Evolutionary conservation across 371 early-diverging fungal species (phyloP).

Genomic region (Furculomyces boomerangus): DNA sequence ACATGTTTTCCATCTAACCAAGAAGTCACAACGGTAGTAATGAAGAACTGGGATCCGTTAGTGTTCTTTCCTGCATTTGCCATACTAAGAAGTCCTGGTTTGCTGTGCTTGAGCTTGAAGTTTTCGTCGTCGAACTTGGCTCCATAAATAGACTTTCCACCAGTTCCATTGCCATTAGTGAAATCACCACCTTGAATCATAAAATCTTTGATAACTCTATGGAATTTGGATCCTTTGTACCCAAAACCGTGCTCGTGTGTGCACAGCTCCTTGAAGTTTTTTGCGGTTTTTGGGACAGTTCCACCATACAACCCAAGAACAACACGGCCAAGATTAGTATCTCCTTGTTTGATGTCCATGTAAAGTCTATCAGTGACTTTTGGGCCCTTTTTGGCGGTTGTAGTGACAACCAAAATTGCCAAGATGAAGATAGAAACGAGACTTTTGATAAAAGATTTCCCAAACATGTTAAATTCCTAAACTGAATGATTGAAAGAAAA

Average conservation of each 20-base stretch:
- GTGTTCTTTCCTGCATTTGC: constrained; percentile 88
- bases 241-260: constrained; percentile 66
- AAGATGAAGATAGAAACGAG: background rate
- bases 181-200: constrained; percentile 82
- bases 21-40: constrained; percentile 30
- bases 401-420: background rate
- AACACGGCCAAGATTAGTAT: constrained; percentile 59
- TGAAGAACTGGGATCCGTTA: constrained; percentile 95
- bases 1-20: constrained; percentile 99
- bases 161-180: constrained; percentile 73
- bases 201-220: constrained; percentile 76
- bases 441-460: too few species aligned
- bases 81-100: constrained; percentile 73
- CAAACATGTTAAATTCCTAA: too few species aligned
- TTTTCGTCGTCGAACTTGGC: constrained; percentile 88
- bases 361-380: constrained; percentile 41
- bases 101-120: constrained; percentile 58
- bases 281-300: constrained; percentile 62
- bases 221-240: constrained; percentile 76
- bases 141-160: constrained; percentile 92
- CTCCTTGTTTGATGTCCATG: constrained; percentile 80
- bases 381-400: constrained; percentile 7
- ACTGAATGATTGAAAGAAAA: too few species aligned
- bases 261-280: constrained; percentile 82
- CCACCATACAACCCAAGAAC: constrained; percentile 67